Evolutionary conservation across 129 eudicot species (phyloP).

Genomic region (Pulicaria dysenterica): DNA sequence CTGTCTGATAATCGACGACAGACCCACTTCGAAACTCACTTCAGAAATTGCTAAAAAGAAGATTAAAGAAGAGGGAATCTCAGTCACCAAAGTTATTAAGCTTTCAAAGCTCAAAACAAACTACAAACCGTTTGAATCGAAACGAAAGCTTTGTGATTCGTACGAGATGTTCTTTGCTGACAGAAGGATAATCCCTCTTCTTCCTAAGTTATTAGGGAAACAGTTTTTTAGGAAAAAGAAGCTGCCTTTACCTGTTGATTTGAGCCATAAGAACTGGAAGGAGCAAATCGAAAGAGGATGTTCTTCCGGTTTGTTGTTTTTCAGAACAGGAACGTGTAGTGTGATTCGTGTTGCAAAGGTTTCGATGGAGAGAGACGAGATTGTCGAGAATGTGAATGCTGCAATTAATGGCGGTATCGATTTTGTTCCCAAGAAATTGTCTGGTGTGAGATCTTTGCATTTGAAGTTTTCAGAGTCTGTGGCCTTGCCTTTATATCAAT

Average conservation of each 20-base stretch:
- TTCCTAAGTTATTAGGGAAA: conserved; percentile 70
- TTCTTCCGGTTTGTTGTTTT: conserved; percentile 48
- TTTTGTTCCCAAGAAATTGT: conserved; percentile 59
- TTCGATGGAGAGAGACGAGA: conserved; percentile 57
- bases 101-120: conserved; percentile 64
- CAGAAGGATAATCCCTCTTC: conserved; percentile 58
- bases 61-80: conserved; percentile 44
- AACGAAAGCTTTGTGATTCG: conserved; percentile 68
- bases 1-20: conserved; percentile 76
- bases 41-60: conserved; percentile 55
- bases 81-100: conserved; percentile 60
- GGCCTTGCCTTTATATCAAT: conserved; percentile 78
- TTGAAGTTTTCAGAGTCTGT: conserved; percentile 82
- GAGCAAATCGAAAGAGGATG: conserved; percentile 68
- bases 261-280: conserved; percentile 67
- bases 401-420: conserved; percentile 54
- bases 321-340: conserved; percentile 75
- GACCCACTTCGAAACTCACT: conserved; percentile 55
- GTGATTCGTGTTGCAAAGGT: conserved; percentile 65
- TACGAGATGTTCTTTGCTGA: conserved; percentile 87
- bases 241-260: conserved; percentile 70
- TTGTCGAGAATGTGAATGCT: conserved; percentile 68
- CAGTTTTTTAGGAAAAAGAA: conserved; percentile 72
- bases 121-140: conserved; percentile 68
- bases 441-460: conserved; percentile 71